phyloP scores from a whole-genome alignment of 73 alveolate species.

The Tetrahymena thermophila region DNA sequence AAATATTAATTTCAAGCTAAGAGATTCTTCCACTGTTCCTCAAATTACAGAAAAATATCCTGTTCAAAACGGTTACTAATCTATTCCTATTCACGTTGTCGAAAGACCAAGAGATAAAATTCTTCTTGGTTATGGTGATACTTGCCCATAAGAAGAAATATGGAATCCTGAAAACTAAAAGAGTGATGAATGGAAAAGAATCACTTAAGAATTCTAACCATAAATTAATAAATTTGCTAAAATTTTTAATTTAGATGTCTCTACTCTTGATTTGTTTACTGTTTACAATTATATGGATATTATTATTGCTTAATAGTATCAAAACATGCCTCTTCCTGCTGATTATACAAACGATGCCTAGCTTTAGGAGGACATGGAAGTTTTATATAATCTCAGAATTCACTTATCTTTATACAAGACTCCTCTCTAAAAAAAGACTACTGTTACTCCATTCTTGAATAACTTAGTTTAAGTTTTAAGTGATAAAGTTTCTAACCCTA shows the following conservation, averaged over 20 bases:
- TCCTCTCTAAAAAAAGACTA: not conserved
- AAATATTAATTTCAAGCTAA: not conserved
- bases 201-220: not conserved
- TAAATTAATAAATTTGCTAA: not conserved
- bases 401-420: not conserved
- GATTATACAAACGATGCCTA: not conserved
- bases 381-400: not conserved
- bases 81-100: not conserved
- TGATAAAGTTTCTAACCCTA: not conserved
- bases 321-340: not conserved
- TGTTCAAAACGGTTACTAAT: not conserved
- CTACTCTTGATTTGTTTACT: not conserved
- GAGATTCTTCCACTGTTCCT: not conserved
- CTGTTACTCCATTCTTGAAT: not conserved
- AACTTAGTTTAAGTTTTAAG: not conserved
- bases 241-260: not conserved
- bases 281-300: not conserved
- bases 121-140: not conserved
- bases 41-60: not conserved
- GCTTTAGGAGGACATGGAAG: not conserved
- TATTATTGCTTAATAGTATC: not conserved
- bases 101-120: not conserved
- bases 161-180: not conserved
- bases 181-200: not conserved
- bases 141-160: not conserved